Evolutionary conservation across 805 yeast genomes (phyloP), one percentile per base, ranked within the genome.

Genomic region (Kuraishia molischiana): DNA sequence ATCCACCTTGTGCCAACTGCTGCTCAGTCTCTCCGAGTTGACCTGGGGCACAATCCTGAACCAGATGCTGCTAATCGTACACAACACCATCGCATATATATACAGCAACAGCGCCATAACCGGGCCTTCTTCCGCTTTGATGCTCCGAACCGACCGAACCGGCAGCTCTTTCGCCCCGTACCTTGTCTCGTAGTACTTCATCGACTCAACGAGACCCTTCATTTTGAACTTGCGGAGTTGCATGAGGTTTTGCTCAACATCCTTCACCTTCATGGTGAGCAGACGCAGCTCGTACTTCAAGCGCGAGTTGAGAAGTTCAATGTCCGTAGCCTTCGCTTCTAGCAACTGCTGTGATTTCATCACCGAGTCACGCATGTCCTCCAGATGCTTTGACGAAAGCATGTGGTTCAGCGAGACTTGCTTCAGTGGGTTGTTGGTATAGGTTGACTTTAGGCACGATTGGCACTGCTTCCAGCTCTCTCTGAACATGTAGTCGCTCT

Each of bases 261-360:
- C 92, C 32, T 73, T 67, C 34, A 83, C 68, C 45, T 81, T 77
- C 18, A 72, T 68, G 24, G 68, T 68, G 22, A 83, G 54, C 31
- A 78, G 59, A 17, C 82, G 58, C 33, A 77, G 60, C 50, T 83
- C 90, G 52, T 83, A 83, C 46, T 75, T 73, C 36, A 83, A 53
- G 43, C 79, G 63, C 3, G 84, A 77, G 24, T 74, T 69, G 36
- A 74, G 57, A 6, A 78, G 69, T 36, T 70, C 72, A 14, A 77
- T 59, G 41, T 77, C 81, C 19, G 57, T 52, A 37, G 69, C 51
- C 41, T 68, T 71, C 21, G 58, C 51, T 5, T 61, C 54, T 11
- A 67, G 44, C 18, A 62, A 41, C 18, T 61, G 56, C 37, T 56
- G 52, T 33, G 24, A 11, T 34, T 35, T 39, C 19, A 36, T 14